These are phyloP conservation scores for Candida smagusa DNA, from an alignment of 1,139 yeast species.

Conservation along the genomic window DNA sequence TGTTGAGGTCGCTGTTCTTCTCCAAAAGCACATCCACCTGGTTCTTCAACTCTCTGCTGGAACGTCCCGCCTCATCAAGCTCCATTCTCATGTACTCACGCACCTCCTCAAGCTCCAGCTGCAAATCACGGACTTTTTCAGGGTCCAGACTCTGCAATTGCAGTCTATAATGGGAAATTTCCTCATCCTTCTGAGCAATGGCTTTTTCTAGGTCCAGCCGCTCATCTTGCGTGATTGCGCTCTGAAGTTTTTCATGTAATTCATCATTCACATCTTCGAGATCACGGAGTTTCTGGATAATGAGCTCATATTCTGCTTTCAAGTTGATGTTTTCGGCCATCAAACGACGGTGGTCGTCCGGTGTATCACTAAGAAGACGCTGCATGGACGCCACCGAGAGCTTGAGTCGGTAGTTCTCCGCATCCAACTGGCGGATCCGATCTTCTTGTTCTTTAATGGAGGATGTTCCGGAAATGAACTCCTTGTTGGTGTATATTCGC, in stretches of 20 bases:
- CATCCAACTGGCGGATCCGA: conserved; percentile 45
- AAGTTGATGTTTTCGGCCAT: conserved; percentile 39
- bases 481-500: conserved; percentile 6
- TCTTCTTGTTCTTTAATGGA: conserved; percentile 55
- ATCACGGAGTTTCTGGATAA: too few species aligned
- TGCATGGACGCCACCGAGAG: conserved; percentile 55
- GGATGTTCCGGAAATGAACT: conserved; percentile 22
- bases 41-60: neutral
- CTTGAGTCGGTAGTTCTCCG: conserved; percentile 62
- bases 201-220: conserved; percentile 3
- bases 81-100: neutral
- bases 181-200: conserved; percentile 13
- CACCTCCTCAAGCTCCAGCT: neutral
- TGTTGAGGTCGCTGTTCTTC: too few species aligned
- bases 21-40: too few species aligned
- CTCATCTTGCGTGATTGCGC: neutral
- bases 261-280: too few species aligned
- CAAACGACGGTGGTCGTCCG: conserved; percentile 38
- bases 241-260: too few species aligned
- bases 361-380: conserved; percentile 45
- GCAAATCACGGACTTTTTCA: neutral
- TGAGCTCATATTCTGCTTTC: conserved; percentile 25
- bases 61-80: neutral
- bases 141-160: neutral
- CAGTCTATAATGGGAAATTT: conserved; percentile 7